Evolutionary conservation across 2,329 filamentous ascomycete genomes (phyloP).

Genomic region (Metarhizium robertsii): DNA sequence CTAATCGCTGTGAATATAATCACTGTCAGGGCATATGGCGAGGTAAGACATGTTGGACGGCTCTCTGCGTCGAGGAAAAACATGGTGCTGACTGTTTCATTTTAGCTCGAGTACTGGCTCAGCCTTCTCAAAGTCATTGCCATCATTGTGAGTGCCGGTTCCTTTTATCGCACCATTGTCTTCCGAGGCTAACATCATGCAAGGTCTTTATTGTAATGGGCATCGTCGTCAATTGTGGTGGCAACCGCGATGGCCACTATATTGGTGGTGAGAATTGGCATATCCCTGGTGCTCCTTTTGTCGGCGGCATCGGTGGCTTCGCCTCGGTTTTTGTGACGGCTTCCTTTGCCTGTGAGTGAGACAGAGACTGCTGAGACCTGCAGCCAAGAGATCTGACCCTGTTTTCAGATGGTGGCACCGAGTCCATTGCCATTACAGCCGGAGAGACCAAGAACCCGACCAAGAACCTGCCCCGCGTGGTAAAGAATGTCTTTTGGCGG

Average conservation of each 20-base stretch:
- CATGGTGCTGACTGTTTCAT: not conserved
- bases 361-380: not conserved
- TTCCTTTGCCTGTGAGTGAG: conserved; percentile 45
- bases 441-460: conserved; percentile 56
- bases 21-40: conserved; percentile 25
- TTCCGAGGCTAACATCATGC: not conserved
- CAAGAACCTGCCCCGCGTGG: conserved; percentile 50
- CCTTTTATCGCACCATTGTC: not conserved
- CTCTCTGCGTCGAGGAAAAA: not conserved
- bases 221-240: conserved; percentile 44
- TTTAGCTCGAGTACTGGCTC: conserved; percentile 46
- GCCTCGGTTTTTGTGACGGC: conserved; percentile 46
- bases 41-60: conserved; percentile 13
- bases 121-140: conserved; percentile 43
- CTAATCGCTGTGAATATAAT: conserved; percentile 34
- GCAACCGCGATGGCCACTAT: conserved; percentile 41
- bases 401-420: conserved; percentile 38
- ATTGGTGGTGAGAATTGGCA: conserved; percentile 51
- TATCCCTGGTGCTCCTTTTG: conserved; percentile 52
- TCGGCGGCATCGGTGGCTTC: conserved; percentile 55
- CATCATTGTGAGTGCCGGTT: conserved; percentile 29
- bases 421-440: conserved; percentile 56
- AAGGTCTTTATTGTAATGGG: conserved; percentile 52
- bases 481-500: conserved; percentile 58
- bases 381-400: not conserved